These are phyloP conservation scores for Tremella yokohamensis DNA, from an alignment of 768 basidiomycete genomes.

Conservation along the genomic window DNA sequence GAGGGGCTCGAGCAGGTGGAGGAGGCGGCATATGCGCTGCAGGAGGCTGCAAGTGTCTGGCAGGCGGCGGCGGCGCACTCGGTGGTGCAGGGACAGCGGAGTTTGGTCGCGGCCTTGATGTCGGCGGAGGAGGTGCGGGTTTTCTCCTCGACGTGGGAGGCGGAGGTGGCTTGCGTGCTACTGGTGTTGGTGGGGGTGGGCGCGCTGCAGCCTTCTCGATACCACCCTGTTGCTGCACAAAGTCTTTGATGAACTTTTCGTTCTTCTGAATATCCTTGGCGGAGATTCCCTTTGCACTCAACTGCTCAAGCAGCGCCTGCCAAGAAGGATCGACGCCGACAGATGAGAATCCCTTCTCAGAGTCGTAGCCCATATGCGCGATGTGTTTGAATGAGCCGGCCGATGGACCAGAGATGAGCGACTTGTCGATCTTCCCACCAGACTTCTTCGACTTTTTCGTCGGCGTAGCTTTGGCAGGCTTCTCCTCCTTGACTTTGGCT, in stretches of 20 bases:
- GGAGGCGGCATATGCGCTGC: slow-evolving; percentile 48
- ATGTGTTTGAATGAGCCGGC: slow-evolving; percentile 72
- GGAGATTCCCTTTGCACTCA: slow-evolving; percentile 65
- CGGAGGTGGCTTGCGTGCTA: slow-evolving; percentile 53
- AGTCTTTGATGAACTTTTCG: slow-evolving; percentile 85
- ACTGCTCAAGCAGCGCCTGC: slow-evolving; percentile 65
- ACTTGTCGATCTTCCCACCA: slow-evolving; percentile 83
- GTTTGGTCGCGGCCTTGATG: slow-evolving; percentile 42
- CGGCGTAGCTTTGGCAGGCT: slow-evolving; percentile 20
- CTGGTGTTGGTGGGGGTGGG: slow-evolving; percentile 34
- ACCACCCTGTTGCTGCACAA: slow-evolving; percentile 59
- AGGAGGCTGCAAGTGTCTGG: slow-evolving; percentile 39
- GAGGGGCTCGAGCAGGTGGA: slow-evolving; percentile 33
- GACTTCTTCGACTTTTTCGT: slow-evolving; percentile 53
- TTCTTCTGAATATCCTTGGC: slow-evolving; percentile 67
- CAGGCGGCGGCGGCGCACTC: slow-evolving; percentile 50
- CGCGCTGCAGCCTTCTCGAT: slow-evolving; percentile 36
- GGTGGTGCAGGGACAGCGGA: slow-evolving; percentile 34
- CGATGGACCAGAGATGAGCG: slow-evolving; percentile 77
- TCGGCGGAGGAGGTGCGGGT: slow-evolving; percentile 52
- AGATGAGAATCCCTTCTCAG: slow-evolving; percentile 78
- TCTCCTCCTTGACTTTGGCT: slow-evolving; percentile 45
- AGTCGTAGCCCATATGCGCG: slow-evolving; percentile 91
- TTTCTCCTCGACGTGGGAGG: slow-evolving; percentile 55
- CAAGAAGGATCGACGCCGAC: slow-evolving; percentile 86